Base-by-base conservation (phyloP, 768 basidiomycete species). In the Royoungia palumana region DNA sequence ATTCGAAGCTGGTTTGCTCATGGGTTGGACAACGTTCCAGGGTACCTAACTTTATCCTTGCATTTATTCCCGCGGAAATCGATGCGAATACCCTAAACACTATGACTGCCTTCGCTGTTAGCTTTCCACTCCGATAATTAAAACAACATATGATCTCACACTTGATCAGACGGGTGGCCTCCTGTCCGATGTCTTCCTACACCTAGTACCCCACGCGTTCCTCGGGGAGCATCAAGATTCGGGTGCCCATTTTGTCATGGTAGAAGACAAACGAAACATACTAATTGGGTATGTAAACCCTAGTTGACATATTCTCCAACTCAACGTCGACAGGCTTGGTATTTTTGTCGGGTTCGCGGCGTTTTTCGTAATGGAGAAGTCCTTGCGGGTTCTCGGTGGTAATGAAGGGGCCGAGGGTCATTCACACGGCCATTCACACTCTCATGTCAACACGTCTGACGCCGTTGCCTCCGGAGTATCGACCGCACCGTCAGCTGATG, bases 281-380 rank as follows among this genome's bases (percentile, higher is more conserved):
- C 69, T 94, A 35, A 82, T 94, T 55, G 91, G 92, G 91, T 93
- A 66, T 51, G 71, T 70, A 47, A 21, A 21, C 28, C 50, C 35
- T 46, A 34, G 41, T 39, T 35, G 34, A 41, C 25, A 37, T 28
- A n/a, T 38, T 52, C 35, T 22, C 44, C 30, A 24, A 24, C 47
- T 65, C 51, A 59, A 47, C 25, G 17, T 39, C 37, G 35, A 35
- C 53, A 91, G 88, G 28, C 74, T 90, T 9, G 87, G 80, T 25
- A 88, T 94, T 56, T 94, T 94, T 63, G 58, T 82, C 21, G 93
- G 93, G 5, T 95, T 95, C 68, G 83, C 89, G 28, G 72, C 88
- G 0, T 95, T 95, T 71, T 95, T 94, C 72, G 77, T 93, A 59
- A 90, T 94, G 81, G 93, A 95, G 65, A 95, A 94, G 71, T 82